These are phyloP conservation scores for Fusarium oxysporum DNA, from an alignment of 2,329 filamentous ascomycete species.

Conservation along the genomic window DNA sequence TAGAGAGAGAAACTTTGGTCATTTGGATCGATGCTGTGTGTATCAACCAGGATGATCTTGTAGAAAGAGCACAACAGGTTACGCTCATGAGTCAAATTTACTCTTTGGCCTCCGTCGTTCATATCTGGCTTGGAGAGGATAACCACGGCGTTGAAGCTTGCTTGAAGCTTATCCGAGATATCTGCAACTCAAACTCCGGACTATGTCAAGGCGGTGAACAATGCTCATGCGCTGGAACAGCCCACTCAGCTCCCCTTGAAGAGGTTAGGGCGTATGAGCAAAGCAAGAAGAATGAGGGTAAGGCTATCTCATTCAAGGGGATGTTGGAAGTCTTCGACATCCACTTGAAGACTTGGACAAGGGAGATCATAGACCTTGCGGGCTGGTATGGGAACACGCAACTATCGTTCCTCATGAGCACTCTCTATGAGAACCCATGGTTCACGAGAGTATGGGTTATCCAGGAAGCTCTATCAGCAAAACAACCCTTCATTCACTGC, in stretches of 20 bases:
- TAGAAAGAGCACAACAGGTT: constrained; percentile 35
- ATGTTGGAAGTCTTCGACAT: constrained; percentile 32
- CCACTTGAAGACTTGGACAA: constrained; percentile 1
- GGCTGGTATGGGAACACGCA: constrained; percentile 26
- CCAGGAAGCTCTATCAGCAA: constrained; percentile 29
- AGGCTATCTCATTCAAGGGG: background rate
- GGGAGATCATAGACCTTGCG: constrained; percentile 27
- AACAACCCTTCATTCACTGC: constrained; percentile 5
- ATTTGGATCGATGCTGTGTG: constrained; percentile 42
- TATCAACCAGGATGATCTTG: constrained; percentile 36
- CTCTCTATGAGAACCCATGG: constrained; percentile 30
- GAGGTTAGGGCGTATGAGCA: background rate
- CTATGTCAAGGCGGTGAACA: background rate
- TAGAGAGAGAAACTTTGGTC: rapidly evolving
- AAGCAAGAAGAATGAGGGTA: background rate
- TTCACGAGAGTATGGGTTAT: constrained; percentile 32
- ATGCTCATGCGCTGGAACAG: constrained; percentile 17
- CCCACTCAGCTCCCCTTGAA: background rate
- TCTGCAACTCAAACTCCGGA: constrained; percentile 19
- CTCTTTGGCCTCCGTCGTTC: background rate
- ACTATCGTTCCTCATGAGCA: constrained; percentile 28
- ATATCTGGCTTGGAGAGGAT: constrained; percentile 32
- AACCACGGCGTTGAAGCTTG: constrained; percentile 11
- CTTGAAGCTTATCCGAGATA: constrained; percentile 21
- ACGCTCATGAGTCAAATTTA: constrained; percentile 35